Evolutionary conservation across 139 green algal genomes (phyloP).

Genomic region (Tetraselmis chui): DNA sequence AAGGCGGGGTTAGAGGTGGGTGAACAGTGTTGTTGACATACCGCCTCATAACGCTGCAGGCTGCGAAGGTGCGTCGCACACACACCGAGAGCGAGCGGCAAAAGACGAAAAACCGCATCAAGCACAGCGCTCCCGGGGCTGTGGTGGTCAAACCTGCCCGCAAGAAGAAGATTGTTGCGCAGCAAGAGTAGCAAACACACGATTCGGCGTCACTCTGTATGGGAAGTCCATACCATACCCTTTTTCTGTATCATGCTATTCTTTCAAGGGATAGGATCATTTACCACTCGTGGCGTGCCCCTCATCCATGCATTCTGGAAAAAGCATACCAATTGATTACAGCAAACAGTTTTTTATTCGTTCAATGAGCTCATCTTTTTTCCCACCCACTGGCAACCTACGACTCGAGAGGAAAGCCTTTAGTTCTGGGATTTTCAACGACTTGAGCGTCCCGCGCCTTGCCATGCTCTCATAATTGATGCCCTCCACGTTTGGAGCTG

Average conservation of each 20-base stretch:
- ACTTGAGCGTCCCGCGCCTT: background rate
- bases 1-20: background rate
- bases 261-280: too few species aligned
- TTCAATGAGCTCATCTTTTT: background rate
- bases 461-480: background rate
- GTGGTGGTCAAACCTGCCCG: constrained; percentile 74
- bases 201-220: too few species aligned
- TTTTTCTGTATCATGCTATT: too few species aligned
- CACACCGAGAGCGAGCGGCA: constrained; percentile 65
- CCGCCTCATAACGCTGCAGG: constrained; percentile 21
- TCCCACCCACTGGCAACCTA: background rate
- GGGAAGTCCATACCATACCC: too few species aligned
- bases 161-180: constrained; percentile 82
- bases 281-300: too few species aligned
- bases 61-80: constrained; percentile 50
- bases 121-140: constrained; percentile 68
- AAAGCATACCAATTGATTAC: too few species aligned
- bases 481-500: background rate
- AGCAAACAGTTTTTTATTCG: background rate
- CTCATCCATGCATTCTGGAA: too few species aligned
- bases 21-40: background rate
- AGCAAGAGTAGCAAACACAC: constrained; percentile 80
- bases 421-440: background rate
- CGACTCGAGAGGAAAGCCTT: background rate
- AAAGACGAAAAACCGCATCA: constrained; percentile 64